Base-by-base conservation (phyloP, 129 eudicot species). In the Ambrosia artemisiifolia region DNA sequence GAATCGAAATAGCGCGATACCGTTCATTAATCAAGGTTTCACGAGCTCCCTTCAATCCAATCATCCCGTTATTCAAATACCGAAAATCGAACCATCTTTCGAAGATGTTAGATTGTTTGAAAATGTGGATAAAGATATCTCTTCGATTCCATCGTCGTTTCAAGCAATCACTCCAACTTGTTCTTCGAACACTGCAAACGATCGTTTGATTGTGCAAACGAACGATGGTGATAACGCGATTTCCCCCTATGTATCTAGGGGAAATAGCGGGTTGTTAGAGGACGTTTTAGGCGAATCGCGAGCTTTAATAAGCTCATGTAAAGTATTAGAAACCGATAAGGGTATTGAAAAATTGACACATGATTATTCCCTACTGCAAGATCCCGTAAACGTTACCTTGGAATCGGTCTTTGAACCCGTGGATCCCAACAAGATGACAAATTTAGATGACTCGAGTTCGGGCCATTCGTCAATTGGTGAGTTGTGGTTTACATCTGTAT, bases 191-290 rank as follows among this genome's bases (percentile, higher is more conserved):
- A 71, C 76, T 2, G 77, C 44, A 24, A 80, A 78, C 50, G 85
- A 84, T 49, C 73, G 40, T 72, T 30, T 72, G 36, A 59, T 81
- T 2, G 76, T 69, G 53, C 65, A 80, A 38, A 72, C 82, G 3
- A 81, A 77, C 56, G 85, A 85, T 36, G 87, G 50, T 3, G 82
- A 84, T 64, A 70, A 77, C 16, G 84, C 77, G 64, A 70, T 73
- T 34, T 71, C 70, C 0, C 70, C 75, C 1, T 83, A 81, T 11
- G 12, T 78, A 53, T 63, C 53, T 30, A 11, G 75, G 2, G 83
- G 80, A 38, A 89, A 71, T 9, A 87, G 96, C 36, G 98, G 98
- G 14, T 83, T 92, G 78, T 76, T 92, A 69, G 98, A 81, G 73
- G 98, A 87, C 63, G 81, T 92, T 42, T 75, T 92, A 28, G 85